Conservation (phyloP, 73 alveolate species). For the Uronychia binucleata region DNA sequence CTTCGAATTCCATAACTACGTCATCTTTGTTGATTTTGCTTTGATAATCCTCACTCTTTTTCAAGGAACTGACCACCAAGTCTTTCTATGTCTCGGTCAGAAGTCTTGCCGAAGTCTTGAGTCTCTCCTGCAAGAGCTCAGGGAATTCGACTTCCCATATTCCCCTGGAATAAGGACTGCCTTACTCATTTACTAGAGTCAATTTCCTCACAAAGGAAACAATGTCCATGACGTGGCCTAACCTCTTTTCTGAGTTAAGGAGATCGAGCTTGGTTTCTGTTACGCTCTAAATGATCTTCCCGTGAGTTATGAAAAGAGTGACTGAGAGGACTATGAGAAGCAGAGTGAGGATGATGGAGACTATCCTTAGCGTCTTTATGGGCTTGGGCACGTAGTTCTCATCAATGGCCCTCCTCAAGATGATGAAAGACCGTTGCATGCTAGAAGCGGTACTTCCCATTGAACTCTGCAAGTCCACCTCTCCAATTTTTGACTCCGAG, state of each 20-base stretch:
- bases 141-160: not conserved
- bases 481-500: not conserved
- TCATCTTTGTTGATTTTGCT: not conserved
- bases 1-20: not conserved
- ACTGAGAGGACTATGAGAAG: constrained; percentile 14
- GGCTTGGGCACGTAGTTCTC: constrained; percentile 36
- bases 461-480: constrained; percentile 13
- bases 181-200: constrained; percentile 1
- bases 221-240: constrained; percentile 17
- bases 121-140: not conserved
- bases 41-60: not conserved
- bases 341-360: constrained; percentile 21
- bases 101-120: not conserved
- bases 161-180: not conserved
- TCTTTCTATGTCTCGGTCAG: not conserved
- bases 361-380: constrained; percentile 23
- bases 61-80: not conserved
- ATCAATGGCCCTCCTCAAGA: constrained; percentile 52
- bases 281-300: constrained; percentile 11
- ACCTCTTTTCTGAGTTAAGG: constrained; percentile 27
- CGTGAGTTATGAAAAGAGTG: constrained; percentile 13
- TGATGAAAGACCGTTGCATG: constrained; percentile 8
- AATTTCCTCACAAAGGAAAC: constrained; percentile 4
- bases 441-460: constrained; percentile 32
- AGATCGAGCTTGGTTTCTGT: not conserved